phyloP scores from a whole-genome alignment of 306 rosid genomes.

The Bauhinia variegata region DNA sequence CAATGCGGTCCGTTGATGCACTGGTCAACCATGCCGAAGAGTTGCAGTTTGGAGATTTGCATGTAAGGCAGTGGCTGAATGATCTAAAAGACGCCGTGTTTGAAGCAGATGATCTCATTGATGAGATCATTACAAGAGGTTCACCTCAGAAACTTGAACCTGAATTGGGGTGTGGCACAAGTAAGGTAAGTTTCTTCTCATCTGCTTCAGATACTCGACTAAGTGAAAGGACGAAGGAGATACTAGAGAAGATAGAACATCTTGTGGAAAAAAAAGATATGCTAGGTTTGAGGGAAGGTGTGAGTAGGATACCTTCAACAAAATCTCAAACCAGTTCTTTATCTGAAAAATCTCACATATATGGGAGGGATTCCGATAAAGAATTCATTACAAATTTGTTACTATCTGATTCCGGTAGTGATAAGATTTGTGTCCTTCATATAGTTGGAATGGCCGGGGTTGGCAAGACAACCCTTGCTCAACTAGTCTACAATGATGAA shows the following conservation, averaged over 20 bases:
- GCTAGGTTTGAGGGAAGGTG: not conserved
- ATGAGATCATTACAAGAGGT: not conserved
- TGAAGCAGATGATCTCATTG: slow-evolving; percentile 7
- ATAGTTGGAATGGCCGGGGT: slow-evolving; percentile 4
- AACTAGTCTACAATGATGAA: not conserved
- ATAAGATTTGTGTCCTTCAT: not conserved
- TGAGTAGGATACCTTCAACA: not conserved
- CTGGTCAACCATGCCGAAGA: no score
- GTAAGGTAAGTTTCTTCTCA: not conserved
- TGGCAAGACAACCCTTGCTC: slow-evolving; percentile 12
- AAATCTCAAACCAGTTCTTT: not conserved
- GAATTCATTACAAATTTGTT: not conserved
- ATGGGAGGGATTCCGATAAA: slow-evolving; percentile 21
- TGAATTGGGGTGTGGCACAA: not conserved
- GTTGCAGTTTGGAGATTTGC: no score
- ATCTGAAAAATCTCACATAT: not conserved
- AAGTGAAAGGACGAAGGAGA: no score
- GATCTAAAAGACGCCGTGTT: slow-evolving; percentile 7
- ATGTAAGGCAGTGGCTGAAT: slow-evolving; percentile 6
- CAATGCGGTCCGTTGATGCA: no score
- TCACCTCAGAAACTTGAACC: not conserved
- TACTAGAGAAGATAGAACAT: not conserved
- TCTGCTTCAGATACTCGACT: not conserved
- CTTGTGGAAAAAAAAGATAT: not conserved
- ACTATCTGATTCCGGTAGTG: not conserved